Evolutionary conservation across 176 grass and related monocot genomes (phyloP), one percentile per base, ranked within the genome.

Genomic region (Elaeis guineensis): DNA sequence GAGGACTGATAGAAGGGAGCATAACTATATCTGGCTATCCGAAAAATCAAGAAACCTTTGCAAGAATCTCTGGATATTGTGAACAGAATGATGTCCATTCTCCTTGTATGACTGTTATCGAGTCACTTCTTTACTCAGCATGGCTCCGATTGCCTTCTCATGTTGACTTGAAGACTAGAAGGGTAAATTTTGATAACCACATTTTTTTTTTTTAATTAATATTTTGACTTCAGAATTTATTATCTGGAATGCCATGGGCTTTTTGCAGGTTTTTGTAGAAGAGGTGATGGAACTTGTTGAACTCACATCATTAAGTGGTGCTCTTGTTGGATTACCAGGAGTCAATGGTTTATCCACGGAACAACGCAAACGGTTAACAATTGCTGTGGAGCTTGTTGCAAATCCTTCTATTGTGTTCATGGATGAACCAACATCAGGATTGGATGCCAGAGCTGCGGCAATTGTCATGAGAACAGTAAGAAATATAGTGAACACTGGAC

Each of bases 251-350:
- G 35, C 11, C 35, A 44, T 51, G 28, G n/a, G 8, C 16, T 20
- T 64, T 69, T 65, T 54, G 35, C 75, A 98, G 93, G 73, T 62
- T 61, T 98, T 98, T 86, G 93, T 92, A 52, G 82, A 98, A 84
- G 93, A 98, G 87, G 87, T 98, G 58, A 92, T 92, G 93, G 84
- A 92, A 80, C 93, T 98, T 54, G 88, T 98, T 73, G 93, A 98
- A 63, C 77, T 98, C 57, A 86, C 76, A 69, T 65, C 68, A 14
- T 76, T 89, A 79, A 98, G 88, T 58, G 93, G 93, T 50, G 93
- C 93, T 67, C 93, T 98, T 54, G 84, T 98, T 82, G 93, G 93
- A 24, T 61, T 98, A 44, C 93, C 93, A 57, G 87, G 79, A 32
- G 60, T 92, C 19, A 92, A 98, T 68, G 93, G 93, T 58, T 65